Base-by-base conservation (phyloP, 768 basidiomycete genomes). In the Pilatotrama ljubarskyi region DNA sequence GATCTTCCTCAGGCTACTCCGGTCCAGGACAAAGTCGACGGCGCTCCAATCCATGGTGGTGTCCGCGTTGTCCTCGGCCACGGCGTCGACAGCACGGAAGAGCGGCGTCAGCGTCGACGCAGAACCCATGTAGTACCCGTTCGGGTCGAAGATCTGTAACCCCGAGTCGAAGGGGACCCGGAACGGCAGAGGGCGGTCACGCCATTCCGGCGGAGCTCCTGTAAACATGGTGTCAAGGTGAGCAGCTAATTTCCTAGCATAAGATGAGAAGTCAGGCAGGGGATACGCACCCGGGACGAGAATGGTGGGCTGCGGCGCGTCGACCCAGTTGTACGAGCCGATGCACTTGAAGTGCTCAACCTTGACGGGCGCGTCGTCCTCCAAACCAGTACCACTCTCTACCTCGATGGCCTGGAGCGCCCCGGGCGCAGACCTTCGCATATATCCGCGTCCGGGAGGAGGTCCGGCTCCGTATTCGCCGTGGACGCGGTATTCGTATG, bases 121-220 rank as follows among this genome's bases (percentile, higher is more conserved):
- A 69, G 72, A 46, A 41, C 54, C 26, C 65, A 77, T 70, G 62
- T 74, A 73, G 55, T 76, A 78, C 20, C 76, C 80, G 69, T 88
- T 84, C 57, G 86, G 85, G 69, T 91, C 84, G 26, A 79, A 68
- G 61, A 79, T 78, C 37, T 74, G 70, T 13, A 75, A 38, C 0
- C 84, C 85, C 6, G 69, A 69, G 67, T 90, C 89, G 13, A 74
- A 75, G 2, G 78, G 75, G 15, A 90, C 83, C 9, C 69, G 76
- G 65, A 78, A 83, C 1, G 88, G 86, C 2, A 76, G 65, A 1
- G 43, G 35, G 18, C 37, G 66, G 37, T 81, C 76, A 3, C 69
- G 74, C 88, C 87, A 88, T 56, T 78, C 70, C 26, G 80, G 78
- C 0, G 87, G 86, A 0, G 82, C 83, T 0, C 86, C 86, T 88